phyloP scores from a whole-genome alignment of 768 basidiomycete species.

The Mrakia blollopis region DNA sequence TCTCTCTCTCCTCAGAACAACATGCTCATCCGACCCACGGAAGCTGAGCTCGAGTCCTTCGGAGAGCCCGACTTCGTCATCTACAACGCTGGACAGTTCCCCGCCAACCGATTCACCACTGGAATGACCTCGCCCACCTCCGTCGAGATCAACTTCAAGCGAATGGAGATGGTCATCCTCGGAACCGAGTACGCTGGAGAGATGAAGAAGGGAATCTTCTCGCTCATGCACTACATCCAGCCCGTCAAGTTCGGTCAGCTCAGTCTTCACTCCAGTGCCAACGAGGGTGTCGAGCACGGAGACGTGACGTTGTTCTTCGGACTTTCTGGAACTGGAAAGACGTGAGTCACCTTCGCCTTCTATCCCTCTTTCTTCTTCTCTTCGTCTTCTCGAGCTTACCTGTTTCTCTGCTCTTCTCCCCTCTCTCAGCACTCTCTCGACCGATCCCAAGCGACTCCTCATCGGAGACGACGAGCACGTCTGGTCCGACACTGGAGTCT shows the following conservation, averaged over 20 bases:
- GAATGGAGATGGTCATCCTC: conserved; percentile 99
- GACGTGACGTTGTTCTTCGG: conserved; percentile 99
- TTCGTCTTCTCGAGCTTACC: background rate
- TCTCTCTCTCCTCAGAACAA: conserved; percentile 68
- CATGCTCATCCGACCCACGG: conserved; percentile 98
- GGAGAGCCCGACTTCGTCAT: conserved; percentile 99
- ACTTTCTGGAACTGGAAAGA: conserved; percentile 96
- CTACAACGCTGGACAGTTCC: conserved; percentile 99
- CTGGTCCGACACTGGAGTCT: conserved; percentile 97
- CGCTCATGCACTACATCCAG: conserved; percentile 99
- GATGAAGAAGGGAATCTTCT: conserved; percentile 99
- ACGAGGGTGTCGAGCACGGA: conserved; percentile 78
- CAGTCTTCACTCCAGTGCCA: conserved; percentile 95
- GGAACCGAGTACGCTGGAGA: conserved; percentile 78
- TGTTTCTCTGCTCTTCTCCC: background rate
- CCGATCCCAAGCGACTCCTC: conserved; percentile 85
- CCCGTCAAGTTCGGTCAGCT: conserved; percentile 98
- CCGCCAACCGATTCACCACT: conserved; percentile 98
- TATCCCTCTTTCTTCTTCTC: background rate
- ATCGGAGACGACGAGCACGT: conserved; percentile 99
- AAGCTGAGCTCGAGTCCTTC: conserved; percentile 86
- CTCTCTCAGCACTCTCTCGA: conserved; percentile 69
- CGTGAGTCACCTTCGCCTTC: conserved; percentile 50
- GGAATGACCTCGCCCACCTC: conserved; percentile 99
- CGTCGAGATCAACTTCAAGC: conserved; percentile 99